phyloP scores from a whole-genome alignment of 78 protist species.

The Dictyostelium capitatum region DNA sequence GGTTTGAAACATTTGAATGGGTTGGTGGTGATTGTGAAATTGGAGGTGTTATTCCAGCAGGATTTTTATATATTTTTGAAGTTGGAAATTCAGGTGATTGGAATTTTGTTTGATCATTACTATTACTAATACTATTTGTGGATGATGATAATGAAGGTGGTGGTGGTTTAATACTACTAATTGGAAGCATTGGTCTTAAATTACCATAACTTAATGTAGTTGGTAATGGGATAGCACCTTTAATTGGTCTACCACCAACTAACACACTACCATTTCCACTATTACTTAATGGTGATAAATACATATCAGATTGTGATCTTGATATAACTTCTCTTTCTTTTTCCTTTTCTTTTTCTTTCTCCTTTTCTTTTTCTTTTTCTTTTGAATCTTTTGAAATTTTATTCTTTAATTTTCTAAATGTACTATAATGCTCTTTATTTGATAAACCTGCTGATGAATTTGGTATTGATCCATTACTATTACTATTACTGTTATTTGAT shows the following conservation, averaged over 20 bases:
- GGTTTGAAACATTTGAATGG: no score
- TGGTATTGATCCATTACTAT: not conserved
- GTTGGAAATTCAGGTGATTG: constrained; percentile 16
- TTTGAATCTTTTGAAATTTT: constrained; percentile 11
- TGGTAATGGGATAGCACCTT: constrained; percentile 39
- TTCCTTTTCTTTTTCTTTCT: not conserved
- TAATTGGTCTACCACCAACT: constrained; percentile 1
- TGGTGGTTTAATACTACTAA: not conserved
- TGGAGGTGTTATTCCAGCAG: not conserved
- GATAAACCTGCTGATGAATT: constrained; percentile 25
- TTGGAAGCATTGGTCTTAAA: constrained; percentile 25
- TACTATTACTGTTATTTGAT: not conserved
- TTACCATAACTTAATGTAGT: not conserved
- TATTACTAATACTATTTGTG: not conserved
- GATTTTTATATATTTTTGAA: not conserved
- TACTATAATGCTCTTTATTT: constrained; percentile 37
- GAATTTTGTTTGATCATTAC: not conserved
- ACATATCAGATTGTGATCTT: constrained; percentile 8
- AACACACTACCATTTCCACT: not conserved
- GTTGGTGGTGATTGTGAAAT: constrained; percentile 14
- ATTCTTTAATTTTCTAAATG: constrained; percentile 34
- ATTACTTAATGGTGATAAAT: not conserved
- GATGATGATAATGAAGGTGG: not conserved
- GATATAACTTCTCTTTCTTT: not conserved
- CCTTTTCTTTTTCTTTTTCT: constrained; percentile 1